Conservation (phyloP, 2,329 filamentous ascomycete genomes). For the Parascedosporium putredinis region DNA sequence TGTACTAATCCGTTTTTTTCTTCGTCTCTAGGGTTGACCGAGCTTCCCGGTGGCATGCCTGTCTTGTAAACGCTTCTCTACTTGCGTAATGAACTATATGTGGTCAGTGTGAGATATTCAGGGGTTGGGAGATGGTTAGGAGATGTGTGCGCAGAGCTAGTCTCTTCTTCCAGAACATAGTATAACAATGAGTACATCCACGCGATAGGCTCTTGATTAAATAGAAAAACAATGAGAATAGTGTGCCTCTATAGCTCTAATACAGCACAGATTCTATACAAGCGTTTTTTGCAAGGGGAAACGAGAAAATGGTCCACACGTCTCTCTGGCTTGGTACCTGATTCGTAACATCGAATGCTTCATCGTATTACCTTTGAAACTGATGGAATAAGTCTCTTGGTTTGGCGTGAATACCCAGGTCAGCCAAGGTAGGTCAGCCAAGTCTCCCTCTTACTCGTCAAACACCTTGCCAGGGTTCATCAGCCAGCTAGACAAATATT, state of each 20-base stretch:
- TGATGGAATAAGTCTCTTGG: too few relatives aligned
- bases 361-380: too few relatives aligned
- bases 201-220: not conserved
- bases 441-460: slow-evolving; percentile 26
- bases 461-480: slow-evolving; percentile 64
- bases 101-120: too few relatives aligned
- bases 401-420: not conserved
- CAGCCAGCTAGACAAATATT: slow-evolving; percentile 39
- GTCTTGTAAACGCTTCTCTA: not conserved
- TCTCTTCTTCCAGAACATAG: too few relatives aligned
- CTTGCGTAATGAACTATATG: too few relatives aligned
- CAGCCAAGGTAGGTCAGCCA: not conserved
- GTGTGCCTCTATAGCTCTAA: too few relatives aligned
- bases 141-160: not conserved
- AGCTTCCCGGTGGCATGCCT: not conserved
- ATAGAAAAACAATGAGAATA: too few relatives aligned
- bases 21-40: slow-evolving; percentile 2
- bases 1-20: not conserved
- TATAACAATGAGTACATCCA: not conserved
- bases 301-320: too few relatives aligned
- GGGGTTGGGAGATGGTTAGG: not conserved
- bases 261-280: too few relatives aligned
- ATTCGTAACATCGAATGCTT: too few relatives aligned
- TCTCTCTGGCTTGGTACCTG: too few relatives aligned
- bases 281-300: too few relatives aligned